phyloP scores from a whole-genome alignment of 345 rosid species.

The Boechera stricta region DNA sequence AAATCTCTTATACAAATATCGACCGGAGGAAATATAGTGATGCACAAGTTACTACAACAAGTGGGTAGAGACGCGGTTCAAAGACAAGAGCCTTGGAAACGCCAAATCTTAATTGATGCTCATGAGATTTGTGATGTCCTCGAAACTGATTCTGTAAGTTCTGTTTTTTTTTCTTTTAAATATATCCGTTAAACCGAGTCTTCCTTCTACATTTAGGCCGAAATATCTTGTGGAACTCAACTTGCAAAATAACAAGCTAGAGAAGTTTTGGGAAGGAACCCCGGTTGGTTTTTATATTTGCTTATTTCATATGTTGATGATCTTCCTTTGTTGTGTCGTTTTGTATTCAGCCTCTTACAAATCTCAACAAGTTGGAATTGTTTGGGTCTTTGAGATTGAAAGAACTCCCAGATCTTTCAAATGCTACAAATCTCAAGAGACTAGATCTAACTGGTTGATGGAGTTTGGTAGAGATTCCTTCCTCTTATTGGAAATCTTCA shows the following conservation, averaged over 20 bases:
- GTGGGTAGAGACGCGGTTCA: too few relatives aligned
- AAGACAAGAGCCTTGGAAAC: too few relatives aligned
- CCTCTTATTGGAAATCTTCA: background rate
- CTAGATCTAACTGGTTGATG: too few relatives aligned
- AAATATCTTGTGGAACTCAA: constrained; percentile 38
- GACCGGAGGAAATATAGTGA: too few relatives aligned
- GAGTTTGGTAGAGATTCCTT: constrained; percentile 21
- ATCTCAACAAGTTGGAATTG: constrained; percentile 1
- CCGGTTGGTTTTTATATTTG: background rate
- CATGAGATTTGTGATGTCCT: too few relatives aligned
- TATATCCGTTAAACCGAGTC: background rate
- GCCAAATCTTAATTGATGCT: too few relatives aligned
- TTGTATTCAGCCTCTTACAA: background rate
- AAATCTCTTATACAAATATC: too few relatives aligned
- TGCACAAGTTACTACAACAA: too few relatives aligned
- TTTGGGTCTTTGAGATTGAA: background rate
- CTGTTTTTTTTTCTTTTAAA: constrained; percentile 9
- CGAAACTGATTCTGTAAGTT: constrained; percentile 11
- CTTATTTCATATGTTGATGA: background rate
- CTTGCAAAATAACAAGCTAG: background rate
- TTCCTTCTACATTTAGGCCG: constrained; percentile 11
- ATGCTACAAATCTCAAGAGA: too few relatives aligned
- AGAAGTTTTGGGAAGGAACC: background rate
- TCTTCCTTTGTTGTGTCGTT: background rate
- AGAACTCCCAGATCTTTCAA: too few relatives aligned